Evolutionary conservation across 2,329 filamentous ascomycete genomes (phyloP).

Genomic region (Penicillium sp.): DNA sequence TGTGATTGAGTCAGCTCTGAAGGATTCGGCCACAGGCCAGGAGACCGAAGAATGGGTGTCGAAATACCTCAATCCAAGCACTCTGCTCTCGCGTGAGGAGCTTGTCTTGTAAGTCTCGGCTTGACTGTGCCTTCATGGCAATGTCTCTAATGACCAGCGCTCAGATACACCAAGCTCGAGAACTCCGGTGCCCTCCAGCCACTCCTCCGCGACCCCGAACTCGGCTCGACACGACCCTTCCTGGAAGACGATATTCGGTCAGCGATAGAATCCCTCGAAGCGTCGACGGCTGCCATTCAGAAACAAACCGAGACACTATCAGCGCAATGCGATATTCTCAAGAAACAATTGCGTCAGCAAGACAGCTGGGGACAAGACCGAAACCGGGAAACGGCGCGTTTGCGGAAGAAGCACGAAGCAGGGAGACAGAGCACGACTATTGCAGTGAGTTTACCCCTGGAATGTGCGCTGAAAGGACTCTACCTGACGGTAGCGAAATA

Average conservation of each 20-base stretch:
- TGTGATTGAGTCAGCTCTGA: slow-evolving; percentile 31
- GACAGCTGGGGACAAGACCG: slow-evolving; percentile 26
- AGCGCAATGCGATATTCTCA: slow-evolving; percentile 34
- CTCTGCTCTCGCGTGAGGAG: slow-evolving; percentile 44
- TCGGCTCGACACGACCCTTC: slow-evolving; percentile 38
- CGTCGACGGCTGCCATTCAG: slow-evolving; percentile 39
- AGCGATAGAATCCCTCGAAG: slow-evolving; percentile 38
- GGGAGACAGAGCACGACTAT: slow-evolving; percentile 36
- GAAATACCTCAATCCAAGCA: slow-evolving; percentile 35
- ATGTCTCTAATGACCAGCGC: background rate
- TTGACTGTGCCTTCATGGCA: background rate
- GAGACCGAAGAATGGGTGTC: slow-evolving; percentile 35
- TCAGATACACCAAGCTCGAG: slow-evolving; percentile 39
- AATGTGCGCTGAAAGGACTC: background rate
- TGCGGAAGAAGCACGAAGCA: slow-evolving; percentile 38
- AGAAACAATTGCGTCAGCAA: slow-evolving; percentile 26
- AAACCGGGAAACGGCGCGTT: slow-evolving; percentile 29
- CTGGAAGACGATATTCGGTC: slow-evolving; percentile 41
- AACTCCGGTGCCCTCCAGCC: slow-evolving; percentile 31
- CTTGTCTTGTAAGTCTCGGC: slow-evolving; percentile 33
- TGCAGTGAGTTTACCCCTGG: slow-evolving; percentile 30
- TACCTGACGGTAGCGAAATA: slow-evolving; percentile 5
- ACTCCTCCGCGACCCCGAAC: slow-evolving; percentile 30
- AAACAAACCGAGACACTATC: slow-evolving; percentile 36
- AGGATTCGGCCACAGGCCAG: slow-evolving; percentile 16